These are phyloP conservation scores for Ophiostoma pallidulum DNA, from an alignment of 2,329 filamentous ascomycete species.

Conservation along the genomic window DNA sequence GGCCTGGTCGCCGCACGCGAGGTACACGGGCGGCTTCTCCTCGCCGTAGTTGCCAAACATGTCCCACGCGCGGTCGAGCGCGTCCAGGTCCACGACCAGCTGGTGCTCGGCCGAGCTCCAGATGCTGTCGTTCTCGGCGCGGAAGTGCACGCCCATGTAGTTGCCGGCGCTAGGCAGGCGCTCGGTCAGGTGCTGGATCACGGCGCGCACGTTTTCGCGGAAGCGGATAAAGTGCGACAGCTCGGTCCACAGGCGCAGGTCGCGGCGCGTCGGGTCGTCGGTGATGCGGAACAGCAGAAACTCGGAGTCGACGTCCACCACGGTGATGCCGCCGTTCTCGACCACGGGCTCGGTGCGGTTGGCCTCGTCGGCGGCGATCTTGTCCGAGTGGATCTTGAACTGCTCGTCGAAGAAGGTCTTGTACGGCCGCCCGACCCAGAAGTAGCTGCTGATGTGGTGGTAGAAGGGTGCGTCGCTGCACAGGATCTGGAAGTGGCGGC, in stretches of 20 bases:
- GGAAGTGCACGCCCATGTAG: slow-evolving; percentile 28
- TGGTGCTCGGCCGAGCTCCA: slow-evolving; percentile 28
- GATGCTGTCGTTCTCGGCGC: slow-evolving; percentile 28
- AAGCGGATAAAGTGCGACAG: slow-evolving; percentile 25
- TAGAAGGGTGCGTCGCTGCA: slow-evolving; percentile 20
- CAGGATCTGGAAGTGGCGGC: slow-evolving; percentile 19
- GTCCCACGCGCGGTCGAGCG: slow-evolving; percentile 25
- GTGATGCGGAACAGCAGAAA: slow-evolving; percentile 28
- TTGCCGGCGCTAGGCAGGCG: slow-evolving; percentile 17
- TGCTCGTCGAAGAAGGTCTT: slow-evolving; percentile 19
- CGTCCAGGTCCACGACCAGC: slow-evolving; percentile 25
- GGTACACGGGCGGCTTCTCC: slow-evolving; percentile 23
- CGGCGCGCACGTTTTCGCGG: slow-evolving; percentile 20
- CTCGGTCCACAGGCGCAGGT: slow-evolving; percentile 28
- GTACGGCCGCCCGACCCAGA: slow-evolving; percentile 25
- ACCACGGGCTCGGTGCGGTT: background rate
- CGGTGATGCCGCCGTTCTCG: slow-evolving; percentile 20
- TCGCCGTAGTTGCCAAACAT: slow-evolving; percentile 17
- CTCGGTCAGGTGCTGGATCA: slow-evolving; percentile 19
- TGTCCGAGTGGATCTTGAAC: slow-evolving; percentile 7
- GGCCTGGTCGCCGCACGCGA: slow-evolving; percentile 27
- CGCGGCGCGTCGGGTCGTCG: slow-evolving; percentile 27
- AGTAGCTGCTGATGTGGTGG: slow-evolving; percentile 20
- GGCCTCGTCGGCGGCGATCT: slow-evolving; percentile 5
- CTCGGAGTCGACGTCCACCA: slow-evolving; percentile 22